phyloP scores from a whole-genome alignment of 352 stramenopile species.

The Pythium rhizo-oryzae region DNA sequence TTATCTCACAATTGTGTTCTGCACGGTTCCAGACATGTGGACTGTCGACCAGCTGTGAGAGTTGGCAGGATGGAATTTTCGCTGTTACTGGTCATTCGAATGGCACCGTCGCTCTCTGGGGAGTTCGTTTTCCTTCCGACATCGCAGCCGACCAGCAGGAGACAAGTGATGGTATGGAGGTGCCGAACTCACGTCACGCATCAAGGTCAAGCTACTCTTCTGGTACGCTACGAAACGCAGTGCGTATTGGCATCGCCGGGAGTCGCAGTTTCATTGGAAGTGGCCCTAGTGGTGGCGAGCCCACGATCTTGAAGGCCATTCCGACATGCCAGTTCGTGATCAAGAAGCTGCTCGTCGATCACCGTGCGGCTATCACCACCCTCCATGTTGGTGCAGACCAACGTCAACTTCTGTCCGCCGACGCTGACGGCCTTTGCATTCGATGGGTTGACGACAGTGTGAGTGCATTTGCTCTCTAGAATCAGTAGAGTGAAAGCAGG shows the following conservation, averaged over 20 bases:
- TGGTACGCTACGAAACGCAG: conserved; percentile 5
- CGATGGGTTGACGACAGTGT: conserved; percentile 84
- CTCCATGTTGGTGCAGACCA: conserved; percentile 61
- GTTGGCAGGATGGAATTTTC: conserved; percentile 72
- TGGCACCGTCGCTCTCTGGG: conserved; percentile 75
- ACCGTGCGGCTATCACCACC: conserved; percentile 60
- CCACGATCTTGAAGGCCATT: conserved; percentile 38
- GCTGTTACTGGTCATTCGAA: conserved; percentile 70
- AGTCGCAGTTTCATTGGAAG: not conserved
- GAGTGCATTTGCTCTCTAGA: conserved; percentile 58
- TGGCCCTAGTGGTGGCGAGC: not conserved
- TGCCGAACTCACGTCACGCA: not conserved
- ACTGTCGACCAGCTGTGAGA: conserved; percentile 71
- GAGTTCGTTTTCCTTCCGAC: conserved; percentile 61
- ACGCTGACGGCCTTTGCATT: conserved; percentile 71
- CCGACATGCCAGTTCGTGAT: conserved; percentile 75
- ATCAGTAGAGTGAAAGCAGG: not conserved
- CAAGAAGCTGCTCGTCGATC: conserved; percentile 77
- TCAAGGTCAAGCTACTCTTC: conserved; percentile 10
- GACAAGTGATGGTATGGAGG: not conserved
- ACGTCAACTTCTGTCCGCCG: conserved; percentile 66
- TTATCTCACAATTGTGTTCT: not conserved
- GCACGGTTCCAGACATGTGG: conserved; percentile 46
- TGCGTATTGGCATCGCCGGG: conserved; percentile 14
- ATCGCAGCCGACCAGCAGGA: conserved; percentile 33